phyloP scores from a whole-genome alignment of 805 yeast species.

The Geotrichum ghanense region DNA sequence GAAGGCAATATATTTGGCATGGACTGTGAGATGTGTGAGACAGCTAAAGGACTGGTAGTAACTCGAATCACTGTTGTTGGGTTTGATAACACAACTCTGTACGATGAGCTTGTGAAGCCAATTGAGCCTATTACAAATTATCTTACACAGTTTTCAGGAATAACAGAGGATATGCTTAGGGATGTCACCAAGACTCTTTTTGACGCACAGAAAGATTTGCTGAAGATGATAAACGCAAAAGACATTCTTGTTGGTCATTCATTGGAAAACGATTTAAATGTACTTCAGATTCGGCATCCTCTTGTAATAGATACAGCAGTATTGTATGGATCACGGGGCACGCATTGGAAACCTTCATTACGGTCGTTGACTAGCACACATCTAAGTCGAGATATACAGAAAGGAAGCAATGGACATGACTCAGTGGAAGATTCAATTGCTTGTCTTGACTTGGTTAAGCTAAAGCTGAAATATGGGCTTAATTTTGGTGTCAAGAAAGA shows the following conservation, averaged over 20 bases:
- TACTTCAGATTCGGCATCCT: slow-evolving; percentile 60
- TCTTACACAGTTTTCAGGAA: slow-evolving; percentile 76
- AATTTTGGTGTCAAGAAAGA: slow-evolving; percentile 40
- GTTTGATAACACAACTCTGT: slow-evolving; percentile 40
- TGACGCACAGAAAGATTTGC: slow-evolving; percentile 56
- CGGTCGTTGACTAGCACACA: slow-evolving; percentile 53
- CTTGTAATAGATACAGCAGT: slow-evolving; percentile 71
- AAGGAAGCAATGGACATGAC: slow-evolving; percentile 64
- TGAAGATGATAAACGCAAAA: slow-evolving; percentile 34
- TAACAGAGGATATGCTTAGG: slow-evolving; percentile 55
- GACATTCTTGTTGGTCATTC: slow-evolving; percentile 87
- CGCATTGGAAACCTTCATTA: slow-evolving; percentile 69
- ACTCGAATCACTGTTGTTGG: slow-evolving; percentile 71
- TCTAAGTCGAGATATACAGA: slow-evolving; percentile 53
- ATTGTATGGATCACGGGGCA: slow-evolving; percentile 64
- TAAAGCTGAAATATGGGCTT: slow-evolving; percentile 57
- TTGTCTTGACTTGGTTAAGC: slow-evolving; percentile 63
- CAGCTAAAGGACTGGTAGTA: slow-evolving; percentile 44
- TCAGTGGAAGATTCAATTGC: slow-evolving; percentile 78
- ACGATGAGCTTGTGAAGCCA: slow-evolving; percentile 76
- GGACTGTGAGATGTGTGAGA: slow-evolving; percentile 89
- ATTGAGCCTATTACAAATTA: slow-evolving; percentile 64
- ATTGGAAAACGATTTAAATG: slow-evolving; percentile 68
- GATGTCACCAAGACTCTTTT: slow-evolving; percentile 50
- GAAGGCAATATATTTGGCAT: slow-evolving; percentile 56